Conservation (phyloP, 768 basidiomycete genomes). For the Hirschioporus abietinus region DNA sequence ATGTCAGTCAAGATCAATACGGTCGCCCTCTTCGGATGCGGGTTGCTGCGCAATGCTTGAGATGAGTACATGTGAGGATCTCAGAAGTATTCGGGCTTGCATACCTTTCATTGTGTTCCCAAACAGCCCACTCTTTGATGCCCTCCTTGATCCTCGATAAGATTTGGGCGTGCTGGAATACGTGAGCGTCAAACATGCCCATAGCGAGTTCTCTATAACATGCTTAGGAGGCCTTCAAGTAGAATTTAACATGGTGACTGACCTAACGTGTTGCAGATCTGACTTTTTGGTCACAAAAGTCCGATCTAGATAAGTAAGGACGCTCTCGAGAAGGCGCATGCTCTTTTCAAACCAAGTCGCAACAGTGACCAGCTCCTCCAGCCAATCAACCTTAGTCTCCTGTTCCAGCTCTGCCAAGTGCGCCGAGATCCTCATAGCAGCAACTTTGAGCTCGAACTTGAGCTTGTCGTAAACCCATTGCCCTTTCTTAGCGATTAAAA, state of each 20-base stretch:
- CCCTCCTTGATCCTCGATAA: conserved; percentile 37
- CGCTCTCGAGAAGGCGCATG: conserved; percentile 40
- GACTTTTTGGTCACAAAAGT: conserved; percentile 45
- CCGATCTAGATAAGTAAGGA: conserved; percentile 60
- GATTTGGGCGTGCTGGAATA: conserved; percentile 47
- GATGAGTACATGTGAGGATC: conserved; percentile 2
- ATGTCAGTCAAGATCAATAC: conserved; percentile 52
- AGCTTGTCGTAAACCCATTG: conserved; percentile 54
- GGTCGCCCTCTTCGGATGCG: conserved; percentile 23
- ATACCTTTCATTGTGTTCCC: conserved; percentile 46
- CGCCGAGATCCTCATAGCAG: conserved; percentile 34
- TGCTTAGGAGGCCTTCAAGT: not conserved
- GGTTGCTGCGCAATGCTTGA: conserved; percentile 32
- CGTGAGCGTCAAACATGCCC: conserved; percentile 40
- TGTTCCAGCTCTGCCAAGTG: conserved; percentile 27
- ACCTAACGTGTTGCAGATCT: conserved; percentile 42
- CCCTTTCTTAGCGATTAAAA: conserved; percentile 48
- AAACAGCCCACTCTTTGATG: conserved; percentile 45
- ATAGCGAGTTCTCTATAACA: conserved; percentile 46
- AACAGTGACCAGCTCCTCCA: conserved; percentile 45
- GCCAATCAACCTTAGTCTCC: conserved; percentile 43
- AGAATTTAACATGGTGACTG: conserved; percentile 15
- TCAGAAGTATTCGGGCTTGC: conserved; percentile 3
- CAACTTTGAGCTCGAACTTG: conserved; percentile 55
- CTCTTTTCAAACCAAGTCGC: conserved; percentile 60